These are phyloP conservation scores for Hypsizygus marmoreus DNA, from an alignment of 768 basidiomycete species.

Conservation along the genomic window DNA sequence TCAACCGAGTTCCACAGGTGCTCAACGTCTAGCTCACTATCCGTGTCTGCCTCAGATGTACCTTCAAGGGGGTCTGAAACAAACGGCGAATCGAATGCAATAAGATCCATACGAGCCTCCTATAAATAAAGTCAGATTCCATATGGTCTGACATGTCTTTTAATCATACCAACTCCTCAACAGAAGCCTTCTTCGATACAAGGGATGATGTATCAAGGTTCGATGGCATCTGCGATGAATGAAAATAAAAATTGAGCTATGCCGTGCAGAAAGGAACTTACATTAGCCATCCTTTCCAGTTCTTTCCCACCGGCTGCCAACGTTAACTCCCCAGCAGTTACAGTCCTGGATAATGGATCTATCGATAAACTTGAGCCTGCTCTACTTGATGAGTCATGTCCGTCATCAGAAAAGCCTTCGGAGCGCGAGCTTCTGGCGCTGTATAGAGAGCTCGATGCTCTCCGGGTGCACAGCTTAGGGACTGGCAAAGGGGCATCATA, in stretches of 20 bases:
- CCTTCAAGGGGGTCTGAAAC: conserved; percentile 46
- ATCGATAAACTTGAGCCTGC: conserved; percentile 30
- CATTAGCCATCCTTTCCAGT: conserved; percentile 28
- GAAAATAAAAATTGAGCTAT: background rate
- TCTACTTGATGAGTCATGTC: conserved; percentile 26
- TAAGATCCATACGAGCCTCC: conserved; percentile 56
- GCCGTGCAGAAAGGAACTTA: conserved; percentile 7
- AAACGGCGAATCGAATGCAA: conserved; percentile 75
- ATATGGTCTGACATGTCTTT: background rate
- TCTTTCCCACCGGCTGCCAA: conserved; percentile 36
- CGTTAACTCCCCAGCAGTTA: conserved; percentile 48
- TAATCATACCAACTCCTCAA: conserved; percentile 21
- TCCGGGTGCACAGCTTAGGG: conserved; percentile 40
- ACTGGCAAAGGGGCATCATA: conserved; percentile 64
- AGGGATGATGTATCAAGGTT: conserved; percentile 1
- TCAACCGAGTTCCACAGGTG: conserved; percentile 56
- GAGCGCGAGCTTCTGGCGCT: conserved; percentile 36
- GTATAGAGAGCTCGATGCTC: conserved; percentile 27
- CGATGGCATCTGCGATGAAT: background rate
- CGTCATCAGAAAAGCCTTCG: conserved; percentile 31
- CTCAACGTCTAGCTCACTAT: conserved; percentile 47
- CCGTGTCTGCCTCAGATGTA: conserved; percentile 5
- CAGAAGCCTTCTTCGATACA: conserved; percentile 1
- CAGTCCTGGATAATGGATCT: conserved; percentile 24
- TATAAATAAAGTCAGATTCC: conserved; percentile 14